Evolutionary conservation across 2,329 filamentous ascomycete genomes (phyloP), one percentile per base, ranked within the genome.

Genomic region (Leptoxyphium fumago): DNA sequence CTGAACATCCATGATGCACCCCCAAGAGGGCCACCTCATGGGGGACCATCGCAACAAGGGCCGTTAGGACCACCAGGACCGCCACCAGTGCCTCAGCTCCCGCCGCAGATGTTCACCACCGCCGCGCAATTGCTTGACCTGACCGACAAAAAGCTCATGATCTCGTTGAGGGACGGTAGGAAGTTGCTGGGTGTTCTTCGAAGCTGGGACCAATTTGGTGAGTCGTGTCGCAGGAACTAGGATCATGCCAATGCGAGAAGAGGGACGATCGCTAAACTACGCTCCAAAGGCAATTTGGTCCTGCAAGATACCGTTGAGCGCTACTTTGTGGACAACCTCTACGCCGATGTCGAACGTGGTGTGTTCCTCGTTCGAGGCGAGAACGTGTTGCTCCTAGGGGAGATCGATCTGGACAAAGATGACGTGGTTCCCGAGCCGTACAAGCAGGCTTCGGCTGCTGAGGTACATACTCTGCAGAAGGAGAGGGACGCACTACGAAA

Each of bases 161-260:
- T 96, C 45, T 79, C 88, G 40, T 74, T 98, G 44, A 82, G 91
- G 54, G 91, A 98, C 61, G 91, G 93, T 48, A 78, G 89, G 56
- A 96, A 96, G 68, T 72, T 96, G 53, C 84, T 94, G 53, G 91
- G 91, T 28, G 84, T 96, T 40, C 68, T 98, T 53, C 75, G 91
- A 58, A 94, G 85, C 55, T 98, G 91, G 86, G 91, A 98, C 66
- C 91, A 98, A 65, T 96, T 94, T 60, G 89, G 88, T 94, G 79
- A 10, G 54, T 21, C 7, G 21, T 7, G 21, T 26, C 21, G 7
- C 21, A 26, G 21, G 21, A 26, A 46, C 18, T 34, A 39, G 18
- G 39, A 21, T 43, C n/a, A 39, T 34, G 30, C 2, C 30, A 21
- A 28, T 5, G 29, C 39, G 26, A 30, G 38, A 21, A 21, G 10